Base-by-base conservation (phyloP, 768 basidiomycete genomes). In the Tricholoma flavovirens region DNA sequence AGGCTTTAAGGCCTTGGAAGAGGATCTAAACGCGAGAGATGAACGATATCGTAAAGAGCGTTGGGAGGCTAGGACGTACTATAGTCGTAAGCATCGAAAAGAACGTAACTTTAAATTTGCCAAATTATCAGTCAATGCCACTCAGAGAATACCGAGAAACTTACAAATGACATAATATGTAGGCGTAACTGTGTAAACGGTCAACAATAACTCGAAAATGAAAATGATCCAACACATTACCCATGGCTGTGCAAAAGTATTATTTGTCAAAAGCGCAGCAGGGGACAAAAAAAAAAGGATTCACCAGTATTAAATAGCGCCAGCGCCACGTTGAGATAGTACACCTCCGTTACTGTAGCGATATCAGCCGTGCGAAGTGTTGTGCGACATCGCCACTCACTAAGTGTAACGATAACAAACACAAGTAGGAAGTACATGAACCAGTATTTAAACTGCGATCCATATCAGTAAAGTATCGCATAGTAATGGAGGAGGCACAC, bases 271-370 rank as follows among this genome's bases (percentile, higher is more conserved):
- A 58, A 84, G 83, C 84, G 65, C 22, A 6, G 9, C 24, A 26
- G 22, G n/a, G n/a, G n/a, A n/a, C n/a, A 46, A 19, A 56, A 59
- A n/a, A 53, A 45, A 15, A 49, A 48, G 35, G 15, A 61, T 83
- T 59, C 59, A 87, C 87, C 88, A 54, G 90, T 90, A 72, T 97
- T 96, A 78, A 94, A 98, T 33, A 98, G 75, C 56, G 94, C 97
- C 57, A 99, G 84, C 15, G 97, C 97, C 57, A 94, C 86, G 72
- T 97, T 98, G 57, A 98, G 80, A 73, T 93, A 98, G 72, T 90
- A 95, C 64, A 98, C 90, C 69, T 98, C 96, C 56, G 86, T 86
- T 55, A 93, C 87, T 90, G 45, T 12, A 40, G 48, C 15, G 49
- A 19, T 26, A 24, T 49, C 17, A 50, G 56, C 32, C 54, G 63